Evolutionary conservation across 345 rosid genomes (phyloP).

Genomic region (Aquilaria sinensis): DNA sequence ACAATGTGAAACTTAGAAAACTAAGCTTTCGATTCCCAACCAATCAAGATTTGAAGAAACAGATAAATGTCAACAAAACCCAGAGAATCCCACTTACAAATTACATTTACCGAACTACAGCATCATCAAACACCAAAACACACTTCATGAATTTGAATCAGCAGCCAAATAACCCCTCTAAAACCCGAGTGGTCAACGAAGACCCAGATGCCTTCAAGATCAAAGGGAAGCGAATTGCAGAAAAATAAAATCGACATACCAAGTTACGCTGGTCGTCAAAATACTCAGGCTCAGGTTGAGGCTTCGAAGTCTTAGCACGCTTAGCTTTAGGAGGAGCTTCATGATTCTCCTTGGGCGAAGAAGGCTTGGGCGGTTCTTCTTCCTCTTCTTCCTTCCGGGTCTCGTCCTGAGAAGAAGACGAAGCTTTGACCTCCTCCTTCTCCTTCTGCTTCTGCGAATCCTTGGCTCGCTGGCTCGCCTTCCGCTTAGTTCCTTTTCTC

Average conservation of each 20-base stretch:
- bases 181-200: background rate
- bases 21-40: no score
- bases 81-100: background rate
- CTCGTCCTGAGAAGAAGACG: conserved; percentile 16
- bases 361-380: conserved; percentile 9
- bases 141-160: background rate
- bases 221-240: background rate
- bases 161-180: background rate
- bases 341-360: conserved; percentile 14
- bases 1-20: no score
- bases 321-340: conserved; percentile 43
- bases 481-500: conserved; percentile 44
- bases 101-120: background rate
- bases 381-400: background rate
- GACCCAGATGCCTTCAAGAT: background rate
- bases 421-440: conserved; percentile 18
- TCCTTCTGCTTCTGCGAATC: conserved; percentile 12
- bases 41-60: no score
- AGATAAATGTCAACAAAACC: no score
- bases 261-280: conserved; percentile 80
- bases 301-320: conserved; percentile 42
- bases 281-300: conserved; percentile 63
- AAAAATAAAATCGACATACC: conserved; percentile 27
- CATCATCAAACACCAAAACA: background rate
- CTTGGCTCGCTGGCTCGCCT: conserved; percentile 24